Base-by-base conservation (phyloP, 176 grass and related monocot genomes). In the Panicum miliaceum region DNA sequence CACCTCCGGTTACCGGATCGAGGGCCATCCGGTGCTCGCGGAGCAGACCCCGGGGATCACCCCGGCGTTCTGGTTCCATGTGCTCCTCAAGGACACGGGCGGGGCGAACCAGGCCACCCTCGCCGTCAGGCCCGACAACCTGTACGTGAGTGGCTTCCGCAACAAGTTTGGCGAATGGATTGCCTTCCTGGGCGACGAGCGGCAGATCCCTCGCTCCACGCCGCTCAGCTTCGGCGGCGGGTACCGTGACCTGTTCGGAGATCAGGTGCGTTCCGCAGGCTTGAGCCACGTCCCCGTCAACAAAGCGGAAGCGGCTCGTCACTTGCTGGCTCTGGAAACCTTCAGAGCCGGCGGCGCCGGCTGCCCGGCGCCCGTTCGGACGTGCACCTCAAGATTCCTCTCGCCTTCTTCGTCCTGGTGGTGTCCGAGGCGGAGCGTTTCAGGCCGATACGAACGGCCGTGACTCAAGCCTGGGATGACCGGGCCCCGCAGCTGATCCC, bases 291-390 rank as follows among this genome's bases (percentile, higher is more conserved):
- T 65, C 13, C 13, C 12, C 0, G 9, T 67, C 16, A 67, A 38
- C 16, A 40, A 9, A 20, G 18, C 1, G 0, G 4, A 63, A 29
- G 59, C 25, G 4, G 0, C 0, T 0, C 0, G 2, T 16, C 15
- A 40, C 5, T 35, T 14, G 2, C 4, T 0, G 6, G 9, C 16
- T 6, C 64, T 20, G 6, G 34, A 34, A 1, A 67, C 38, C 16
- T 67, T 38, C 64, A 7, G 25, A 20, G 25, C n/a, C n/a, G n/a
- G n/a, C n/a, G n/a, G n/a, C n/a, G n/a, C n/a, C n/a, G n/a, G n/a
- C n/a, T n/a, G n/a, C n/a, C 25, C 11, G 59, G 48, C 48, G 18
- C 48, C 15, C 14, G 13, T 51, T 15, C 48, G 48, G 48, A 51
- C 48, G 13, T 2, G 14, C 48, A 51, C 48, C 48, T 51, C 13